Base-by-base conservation (phyloP, 495 filamentous ascomycete species). In the Podospora didyma region DNA sequence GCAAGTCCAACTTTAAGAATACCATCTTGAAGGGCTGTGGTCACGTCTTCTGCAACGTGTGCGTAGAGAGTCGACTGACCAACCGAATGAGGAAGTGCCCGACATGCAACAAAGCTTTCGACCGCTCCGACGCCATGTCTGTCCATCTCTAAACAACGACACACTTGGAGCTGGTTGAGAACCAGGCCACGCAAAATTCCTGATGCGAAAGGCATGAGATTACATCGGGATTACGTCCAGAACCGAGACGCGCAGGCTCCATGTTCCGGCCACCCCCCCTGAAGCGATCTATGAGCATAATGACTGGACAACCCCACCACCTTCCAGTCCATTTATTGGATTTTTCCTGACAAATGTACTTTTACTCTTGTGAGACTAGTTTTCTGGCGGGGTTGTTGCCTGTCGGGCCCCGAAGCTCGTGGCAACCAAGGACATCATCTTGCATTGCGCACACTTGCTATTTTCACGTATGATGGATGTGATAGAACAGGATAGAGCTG, bases 61-160 rank as follows among this genome's bases (percentile, higher is more conserved):
- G 94, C 66, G 86, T 96, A 23, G 89, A 96, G 51, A 86, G 92
- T 64, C 86, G 92, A 49, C 83, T 96, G 50, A 78, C 81, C 9
- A 94, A 92, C 56, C 89, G 94, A 34, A 92, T 89, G 68, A 83
- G 94, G 55, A 97, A 97, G 72, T 98, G 94, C 65, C 94, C 94
- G 5, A 92, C 87, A 63, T 98, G 94, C 76, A 88, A 86, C 68
- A 86, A 86, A 69, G 84, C 90, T 2, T 98, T 98, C 65, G 92
- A 93, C 57, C 85, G 84, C 62, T 89, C 86, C 59, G 94, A 98
- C 70, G 82, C 87, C 56, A 91, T 96, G 88, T 63, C 78, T 31
- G 81, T 82, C 46, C 82, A 72, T 49, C 57, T 72, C n/a, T 72
- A 62, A 46, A 23, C 5, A 11, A 17, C 39, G 12, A 42, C 39